These are phyloP conservation scores for Calocera viscosa DNA, from an alignment of 768 basidiomycete species.

Conservation along the genomic window DNA sequence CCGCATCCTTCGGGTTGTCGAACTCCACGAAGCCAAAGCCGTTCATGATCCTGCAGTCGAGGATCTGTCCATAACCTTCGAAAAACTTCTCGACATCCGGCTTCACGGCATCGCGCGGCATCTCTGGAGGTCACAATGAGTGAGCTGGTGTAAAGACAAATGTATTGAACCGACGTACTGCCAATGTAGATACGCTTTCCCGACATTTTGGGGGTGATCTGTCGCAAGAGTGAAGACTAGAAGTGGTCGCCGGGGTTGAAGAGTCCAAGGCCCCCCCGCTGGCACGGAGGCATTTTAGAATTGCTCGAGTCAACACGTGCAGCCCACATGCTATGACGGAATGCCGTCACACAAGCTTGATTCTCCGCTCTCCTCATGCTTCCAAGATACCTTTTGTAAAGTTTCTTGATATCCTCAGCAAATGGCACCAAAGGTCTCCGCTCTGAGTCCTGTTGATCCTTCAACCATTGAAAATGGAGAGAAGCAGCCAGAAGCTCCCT, in stretches of 20 bases:
- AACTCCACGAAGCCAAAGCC: slow-evolving; percentile 98
- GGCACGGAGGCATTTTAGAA: neutral
- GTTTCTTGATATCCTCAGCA: neutral
- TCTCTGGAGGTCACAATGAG: neutral
- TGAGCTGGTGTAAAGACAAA: too few species aligned
- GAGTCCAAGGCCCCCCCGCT: neutral
- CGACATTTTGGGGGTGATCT: neutral
- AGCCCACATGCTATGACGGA: neutral
- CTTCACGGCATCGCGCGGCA: slow-evolving; percentile 48
- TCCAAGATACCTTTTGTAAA: neutral
- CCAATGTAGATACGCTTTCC: neutral
- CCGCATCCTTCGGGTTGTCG: slow-evolving; percentile 84
- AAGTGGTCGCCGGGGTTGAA: neutral
- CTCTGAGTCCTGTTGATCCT: slow-evolving; percentile 18
- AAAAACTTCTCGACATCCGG: slow-evolving; percentile 83
- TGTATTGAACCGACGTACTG: neutral
- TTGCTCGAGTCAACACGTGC: neutral
- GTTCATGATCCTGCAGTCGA: slow-evolving; percentile 90
- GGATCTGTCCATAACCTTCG: slow-evolving; percentile 75
- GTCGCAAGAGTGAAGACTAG: neutral
- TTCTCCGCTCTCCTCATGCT: neutral
- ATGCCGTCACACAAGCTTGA: neutral
- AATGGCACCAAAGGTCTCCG: neutral
- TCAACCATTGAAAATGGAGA: slow-evolving; percentile 25
- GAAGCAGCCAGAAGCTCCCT: slow-evolving; percentile 45